Percentiles rank a stretch among this genome's conserved stretches.
These are phyloP conservation scores for Plectosphaerella cucumerina DNA, from an alignment of 2,329 filamentous ascomycete species.

Conservation along the genomic window DNA sequence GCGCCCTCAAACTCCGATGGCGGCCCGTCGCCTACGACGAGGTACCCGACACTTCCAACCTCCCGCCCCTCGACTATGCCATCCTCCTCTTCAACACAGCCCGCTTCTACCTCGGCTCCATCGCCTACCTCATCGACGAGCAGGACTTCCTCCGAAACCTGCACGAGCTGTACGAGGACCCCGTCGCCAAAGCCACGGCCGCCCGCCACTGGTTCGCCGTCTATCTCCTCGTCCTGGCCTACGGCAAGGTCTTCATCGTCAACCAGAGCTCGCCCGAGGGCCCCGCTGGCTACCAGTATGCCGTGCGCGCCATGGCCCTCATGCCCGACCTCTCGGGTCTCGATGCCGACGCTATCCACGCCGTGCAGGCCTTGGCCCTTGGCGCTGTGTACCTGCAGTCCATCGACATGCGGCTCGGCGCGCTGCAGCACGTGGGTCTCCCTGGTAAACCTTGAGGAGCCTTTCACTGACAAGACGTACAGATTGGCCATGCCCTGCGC, in stretches of 20 bases:
- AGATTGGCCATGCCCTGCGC: conserved; percentile 27
- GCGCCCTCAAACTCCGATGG: conserved; percentile 21
- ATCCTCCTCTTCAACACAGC: conserved; percentile 17
- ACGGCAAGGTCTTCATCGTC: conserved; percentile 24
- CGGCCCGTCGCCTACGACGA: conserved; percentile 17
- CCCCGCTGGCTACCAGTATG: conserved; percentile 32
- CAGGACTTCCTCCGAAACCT: conserved; percentile 12
- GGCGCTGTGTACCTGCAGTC: conserved; percentile 34
- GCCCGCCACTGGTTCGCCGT: conserved; percentile 24
- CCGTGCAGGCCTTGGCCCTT: conserved; percentile 28
- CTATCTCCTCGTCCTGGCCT: conserved; percentile 25
- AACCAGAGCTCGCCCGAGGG: conserved; percentile 18
- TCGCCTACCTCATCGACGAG: conserved; percentile 18
- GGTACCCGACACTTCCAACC: conserved; percentile 20
- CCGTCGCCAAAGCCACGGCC: conserved; percentile 11
- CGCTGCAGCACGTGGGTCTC: conserved; percentile 19
- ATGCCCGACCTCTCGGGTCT: conserved; percentile 30
- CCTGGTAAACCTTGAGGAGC: conserved; percentile 11
- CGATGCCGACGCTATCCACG: conserved; percentile 20
- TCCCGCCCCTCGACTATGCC: conserved; percentile 17
- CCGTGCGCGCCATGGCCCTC: conserved; percentile 30
- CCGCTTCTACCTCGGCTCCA: conserved; percentile 18
- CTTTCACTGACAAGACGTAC: not conserved
- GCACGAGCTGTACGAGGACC: conserved; percentile 17
- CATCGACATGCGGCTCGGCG: conserved; percentile 32